Base-by-base conservation (phyloP, 768 basidiomycete genomes). In the Hebeloma cylindrosporum region DNA sequence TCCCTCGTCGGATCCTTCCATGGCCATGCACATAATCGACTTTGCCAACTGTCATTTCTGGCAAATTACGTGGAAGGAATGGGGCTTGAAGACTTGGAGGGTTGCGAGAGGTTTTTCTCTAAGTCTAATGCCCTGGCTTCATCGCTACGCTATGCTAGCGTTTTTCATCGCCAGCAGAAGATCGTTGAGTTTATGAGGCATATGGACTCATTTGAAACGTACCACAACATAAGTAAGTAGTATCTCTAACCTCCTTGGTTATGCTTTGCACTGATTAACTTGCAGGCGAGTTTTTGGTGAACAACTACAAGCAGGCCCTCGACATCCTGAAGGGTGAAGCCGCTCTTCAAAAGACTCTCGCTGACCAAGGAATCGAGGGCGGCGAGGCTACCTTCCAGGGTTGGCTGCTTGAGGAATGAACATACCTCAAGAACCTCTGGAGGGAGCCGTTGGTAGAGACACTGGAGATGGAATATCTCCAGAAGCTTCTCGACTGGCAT, bases 161-260 rank as follows among this genome's bases (percentile, higher is more conserved):
- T 14, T 2, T 48, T 26, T 17, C 34, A 28, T 43, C 29, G 41
- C 27, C 41, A 42, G 10, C 62, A 59, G 43, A 27, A 28, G 3
- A 64, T 64, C 34, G 40, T 36, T 8, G 43, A 44, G 34, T 54
- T 33, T 25, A 33, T 51, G 9, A 9, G 22, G 3, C 48, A 58
- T 22, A 52, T 21, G 3, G 54, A 56, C 29, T 38, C 32, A 28
- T 52, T 51, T 37, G 59, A 64, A 16, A 59, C 49, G 10, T 63
- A 55, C 40, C 41, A 36, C 21, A 53, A 46, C 26, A 53, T 60
- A 7, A 58, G 60, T 60, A 46, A 16, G 34, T 46, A n/a, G n/a
- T n/a, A n/a, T n/a, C n/a, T n/a, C n/a, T n/a, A n/a, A n/a, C n/a
- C n/a, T n/a, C n/a, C n/a, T n/a, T n/a, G n/a, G n/a, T n/a, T n/a